A percentile compares a stretch with the other conserved stretches of the same genome.
Conservation (phyloP, 306 rosid genomes). For the Hippophae gyantsensis region DNA sequence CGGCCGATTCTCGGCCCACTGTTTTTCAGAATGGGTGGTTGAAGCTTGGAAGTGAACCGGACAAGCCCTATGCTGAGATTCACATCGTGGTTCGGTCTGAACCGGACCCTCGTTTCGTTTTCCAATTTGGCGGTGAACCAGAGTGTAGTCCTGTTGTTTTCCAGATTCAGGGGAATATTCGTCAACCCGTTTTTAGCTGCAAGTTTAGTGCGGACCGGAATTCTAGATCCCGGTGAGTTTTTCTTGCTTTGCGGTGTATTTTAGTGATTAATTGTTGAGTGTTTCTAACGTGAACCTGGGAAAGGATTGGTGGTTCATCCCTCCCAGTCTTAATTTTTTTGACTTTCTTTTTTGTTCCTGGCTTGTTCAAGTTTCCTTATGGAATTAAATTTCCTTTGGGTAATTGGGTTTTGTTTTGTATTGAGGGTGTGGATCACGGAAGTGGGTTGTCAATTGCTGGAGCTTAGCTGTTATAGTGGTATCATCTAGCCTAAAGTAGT, state of each 20-base stretch:
- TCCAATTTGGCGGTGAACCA: constrained; percentile 90
- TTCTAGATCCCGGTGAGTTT: constrained; percentile 55
- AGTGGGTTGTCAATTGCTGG: constrained; percentile 23
- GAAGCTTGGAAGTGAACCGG: constrained; percentile 34
- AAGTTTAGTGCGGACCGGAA: constrained; percentile 88
- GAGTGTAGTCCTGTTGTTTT: constrained; percentile 90
- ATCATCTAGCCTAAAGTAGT: no score
- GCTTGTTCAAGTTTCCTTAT: background rate
- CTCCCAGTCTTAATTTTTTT: no score
- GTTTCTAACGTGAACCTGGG: no score
- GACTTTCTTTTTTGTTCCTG: no score
- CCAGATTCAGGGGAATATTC: constrained; percentile 71
- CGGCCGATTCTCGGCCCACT: constrained; percentile 18
- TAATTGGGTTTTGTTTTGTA: background rate
- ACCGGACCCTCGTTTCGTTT: constrained; percentile 81
- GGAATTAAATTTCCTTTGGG: background rate
- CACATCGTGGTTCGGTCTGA: constrained; percentile 65
- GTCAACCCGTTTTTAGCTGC: constrained; percentile 90
- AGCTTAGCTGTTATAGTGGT: no score
- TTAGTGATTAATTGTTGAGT: background rate
- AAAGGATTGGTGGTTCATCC: background rate
- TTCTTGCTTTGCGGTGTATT: background rate
- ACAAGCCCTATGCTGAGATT: constrained; percentile 34
- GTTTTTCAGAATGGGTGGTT: constrained; percentile 68
- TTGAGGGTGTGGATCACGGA: constrained; percentile 29